Percentiles rank a stretch among this genome's conserved stretches.
These are phyloP conservation scores for Suillus occidentalis DNA, from an alignment of 768 basidiomycete genomes.

Conservation along the genomic window DNA sequence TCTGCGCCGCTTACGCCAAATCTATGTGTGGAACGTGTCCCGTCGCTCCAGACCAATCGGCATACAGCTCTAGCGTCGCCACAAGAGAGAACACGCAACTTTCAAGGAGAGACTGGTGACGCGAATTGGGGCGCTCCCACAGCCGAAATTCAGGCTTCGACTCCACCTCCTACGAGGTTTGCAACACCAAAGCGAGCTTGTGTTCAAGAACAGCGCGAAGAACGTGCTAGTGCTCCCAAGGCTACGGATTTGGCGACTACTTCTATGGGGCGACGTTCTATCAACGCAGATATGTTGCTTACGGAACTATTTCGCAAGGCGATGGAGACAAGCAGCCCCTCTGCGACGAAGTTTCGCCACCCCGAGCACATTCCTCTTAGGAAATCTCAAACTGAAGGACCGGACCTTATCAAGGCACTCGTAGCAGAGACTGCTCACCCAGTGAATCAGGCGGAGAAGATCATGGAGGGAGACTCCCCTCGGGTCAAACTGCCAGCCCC, in stretches of 20 bases:
- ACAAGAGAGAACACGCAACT: not conserved
- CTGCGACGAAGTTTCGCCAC: not conserved
- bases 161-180: not conserved
- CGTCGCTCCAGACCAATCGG: conserved; percentile 7
- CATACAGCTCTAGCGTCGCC: not conserved
- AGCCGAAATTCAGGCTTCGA: not conserved
- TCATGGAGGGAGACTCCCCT: not conserved
- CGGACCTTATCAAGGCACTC: not conserved
- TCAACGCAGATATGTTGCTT: conserved; percentile 1
- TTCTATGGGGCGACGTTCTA: conserved; percentile 4
- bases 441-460: not conserved
- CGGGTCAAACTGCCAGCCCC: not conserved
- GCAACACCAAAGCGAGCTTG: not conserved
- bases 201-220: not conserved
- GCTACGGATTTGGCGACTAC: not conserved
- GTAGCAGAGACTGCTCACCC: not conserved
- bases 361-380: not conserved
- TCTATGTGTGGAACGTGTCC: not conserved
- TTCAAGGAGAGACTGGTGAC: not conserved
- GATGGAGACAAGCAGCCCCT: conserved; percentile 1
- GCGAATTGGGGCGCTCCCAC: not conserved
- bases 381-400: not conserved
- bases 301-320: conserved; percentile 7
- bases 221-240: not conserved
- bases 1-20: not conserved